phyloP scores from a whole-genome alignment of 1,139 yeast genomes.

The Candida neerlandica region DNA sequence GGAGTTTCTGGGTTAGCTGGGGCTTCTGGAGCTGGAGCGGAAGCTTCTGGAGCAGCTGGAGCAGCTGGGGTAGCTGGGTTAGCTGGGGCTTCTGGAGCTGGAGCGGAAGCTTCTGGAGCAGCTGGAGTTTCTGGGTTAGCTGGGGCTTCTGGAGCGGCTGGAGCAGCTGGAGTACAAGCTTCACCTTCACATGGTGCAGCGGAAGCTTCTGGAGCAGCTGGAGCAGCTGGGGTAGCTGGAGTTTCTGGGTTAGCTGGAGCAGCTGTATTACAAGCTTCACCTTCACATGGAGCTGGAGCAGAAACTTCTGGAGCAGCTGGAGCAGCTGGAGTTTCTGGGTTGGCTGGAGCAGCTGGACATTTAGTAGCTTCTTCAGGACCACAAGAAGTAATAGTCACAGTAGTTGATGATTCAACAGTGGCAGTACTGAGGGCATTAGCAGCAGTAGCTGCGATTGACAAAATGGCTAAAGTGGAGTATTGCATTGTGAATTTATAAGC shows the following conservation, averaged over 20 bases:
- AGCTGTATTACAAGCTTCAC: not conserved
- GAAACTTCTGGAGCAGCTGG: not conserved
- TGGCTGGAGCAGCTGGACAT: constrained; percentile 35
- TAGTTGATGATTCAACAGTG: constrained; percentile 22
- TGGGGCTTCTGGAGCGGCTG: constrained; percentile 2
- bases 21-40: not conserved
- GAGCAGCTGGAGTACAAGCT: not conserved
- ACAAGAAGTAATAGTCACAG: constrained; percentile 48
- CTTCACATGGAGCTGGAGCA: not conserved
- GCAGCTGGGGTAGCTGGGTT: too few species aligned
- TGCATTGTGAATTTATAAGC: constrained; percentile 37
- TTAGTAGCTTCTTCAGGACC: constrained; percentile 34
- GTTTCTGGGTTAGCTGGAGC: not conserved
- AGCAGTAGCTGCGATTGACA: constrained; percentile 41
- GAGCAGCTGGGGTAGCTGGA: not conserved
- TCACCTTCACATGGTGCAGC: not conserved
- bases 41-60: constrained; percentile 14
- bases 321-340: not conserved
- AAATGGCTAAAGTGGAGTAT: constrained; percentile 50
- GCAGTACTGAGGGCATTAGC: constrained; percentile 32
- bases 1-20: constrained; percentile 1
- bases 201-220: not conserved
- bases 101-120: constrained; percentile 17
- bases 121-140: too few species aligned
- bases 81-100: not conserved